Base-by-base conservation (phyloP, 257 asterid genomes). In the Petunia axillaris region DNA sequence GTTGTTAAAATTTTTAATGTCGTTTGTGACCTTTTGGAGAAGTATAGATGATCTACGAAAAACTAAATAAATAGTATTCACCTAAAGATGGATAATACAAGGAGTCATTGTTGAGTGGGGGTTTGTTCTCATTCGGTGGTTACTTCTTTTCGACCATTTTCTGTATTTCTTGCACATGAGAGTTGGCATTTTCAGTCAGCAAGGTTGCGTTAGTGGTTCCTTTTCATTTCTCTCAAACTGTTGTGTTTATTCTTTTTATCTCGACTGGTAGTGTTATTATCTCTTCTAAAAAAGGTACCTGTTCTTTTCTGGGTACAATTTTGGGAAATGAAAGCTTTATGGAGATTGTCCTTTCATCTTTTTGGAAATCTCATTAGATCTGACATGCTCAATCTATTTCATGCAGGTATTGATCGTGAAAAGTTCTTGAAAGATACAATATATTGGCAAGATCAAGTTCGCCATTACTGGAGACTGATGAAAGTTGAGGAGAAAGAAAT, bases 371-470 rank as follows among this genome's bases (percentile, higher is more conserved):
- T 71, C 77, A 71, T 52, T 48, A 48, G 2, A 60, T 48, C 60
- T 71, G 60, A 48, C 44, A 35, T 48, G 44, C 77, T 37, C 59
- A 70, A 48, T 48, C 59, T 9, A 80, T 71, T 78, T 65, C 60
- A 52, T 78, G 81, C 90, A 95, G 99, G 93, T 64, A 87, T 93
- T 43, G 82, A 83, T 86, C 88, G 86, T 64, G 95, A 90, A 37
- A 86, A 81, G 75, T 88, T 92, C 82, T 81, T 96, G 79, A 46
- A 87, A 13, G 93, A 96, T 86, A 92, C 97, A 70, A 81, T 94
- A 64, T 96, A 92, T 89, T 96, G 99, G 99, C 99, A 96, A 88
- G 98, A 93, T 76, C 98, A 96, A 88, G 90, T 91, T 79, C 97
- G 97, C 55, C 97, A 96, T 79, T 96, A 96, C 81, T 96, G 98